These are phyloP conservation scores for Citrus glauca DNA, from an alignment of 345 rosid genomes.

Conservation along the genomic window DNA sequence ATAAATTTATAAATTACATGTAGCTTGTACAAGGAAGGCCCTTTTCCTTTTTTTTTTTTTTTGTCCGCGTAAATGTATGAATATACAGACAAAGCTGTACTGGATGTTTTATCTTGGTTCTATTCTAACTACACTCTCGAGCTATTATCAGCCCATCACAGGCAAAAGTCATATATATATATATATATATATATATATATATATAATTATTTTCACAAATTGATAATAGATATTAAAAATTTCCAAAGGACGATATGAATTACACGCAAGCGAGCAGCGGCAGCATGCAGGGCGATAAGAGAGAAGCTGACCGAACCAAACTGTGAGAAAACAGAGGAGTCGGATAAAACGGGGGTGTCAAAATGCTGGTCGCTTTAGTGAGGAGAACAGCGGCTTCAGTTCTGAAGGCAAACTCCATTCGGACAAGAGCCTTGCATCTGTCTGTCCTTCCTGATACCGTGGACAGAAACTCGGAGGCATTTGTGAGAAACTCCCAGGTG, in stretches of 20 bases:
- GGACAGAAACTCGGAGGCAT: conserved; percentile 56
- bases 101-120: too few species aligned
- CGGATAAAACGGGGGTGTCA: not conserved
- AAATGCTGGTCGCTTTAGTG: conserved; percentile 47
- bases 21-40: too few species aligned
- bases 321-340: not conserved
- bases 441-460: conserved; percentile 69
- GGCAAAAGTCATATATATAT: not conserved
- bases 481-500: conserved; percentile 50
- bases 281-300: not conserved
- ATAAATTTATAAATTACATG: too few species aligned
- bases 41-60: too few species aligned
- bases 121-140: not conserved
- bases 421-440: conserved; percentile 38
- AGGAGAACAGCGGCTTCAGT: conserved; percentile 39
- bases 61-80: too few species aligned
- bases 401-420: conserved; percentile 21
- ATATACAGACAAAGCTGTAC: too few species aligned
- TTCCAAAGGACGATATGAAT: conserved; percentile 19
- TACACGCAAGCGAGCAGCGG: conserved; percentile 24
- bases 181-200: too few species aligned
- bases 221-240: not conserved
- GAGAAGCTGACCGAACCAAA: not conserved
- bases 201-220: not conserved
- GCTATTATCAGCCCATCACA: too few species aligned